phyloP scores from a whole-genome alignment of 2,329 filamentous ascomycete species.

The Grosmannia clavigera region DNA sequence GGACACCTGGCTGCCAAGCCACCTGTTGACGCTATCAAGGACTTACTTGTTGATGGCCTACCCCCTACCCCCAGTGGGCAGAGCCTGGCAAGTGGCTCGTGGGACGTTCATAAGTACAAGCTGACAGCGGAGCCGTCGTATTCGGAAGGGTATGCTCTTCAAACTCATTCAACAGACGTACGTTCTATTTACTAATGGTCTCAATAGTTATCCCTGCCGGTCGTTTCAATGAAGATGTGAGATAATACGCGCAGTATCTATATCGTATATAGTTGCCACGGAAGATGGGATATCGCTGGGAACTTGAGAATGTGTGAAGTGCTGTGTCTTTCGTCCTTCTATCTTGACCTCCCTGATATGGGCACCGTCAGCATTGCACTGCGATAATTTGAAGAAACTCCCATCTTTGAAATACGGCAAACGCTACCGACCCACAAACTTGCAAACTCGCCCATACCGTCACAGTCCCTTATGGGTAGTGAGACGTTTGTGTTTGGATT shows the following conservation, averaged over 20 bases:
- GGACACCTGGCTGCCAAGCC: conserved; percentile 55
- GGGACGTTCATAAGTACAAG: conserved; percentile 58
- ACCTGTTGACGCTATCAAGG: conserved; percentile 28
- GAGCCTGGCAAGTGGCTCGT: conserved; percentile 37
- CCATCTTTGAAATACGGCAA: too few species aligned
- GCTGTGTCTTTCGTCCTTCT: not conserved
- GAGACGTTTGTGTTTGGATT: too few species aligned
- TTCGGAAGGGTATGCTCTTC: conserved; percentile 46
- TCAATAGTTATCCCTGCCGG: conserved; percentile 48
- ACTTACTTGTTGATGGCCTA: conserved; percentile 64
- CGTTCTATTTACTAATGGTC: conserved; percentile 5
- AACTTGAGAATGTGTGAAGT: not conserved
- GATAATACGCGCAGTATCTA: conserved; percentile 7
- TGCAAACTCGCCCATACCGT: too few species aligned
- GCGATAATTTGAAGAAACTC: too few species aligned
- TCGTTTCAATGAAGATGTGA: conserved; percentile 36
- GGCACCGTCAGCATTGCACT: not conserved
- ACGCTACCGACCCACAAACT: too few species aligned
- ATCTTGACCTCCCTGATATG: too few species aligned
- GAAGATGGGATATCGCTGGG: not conserved
- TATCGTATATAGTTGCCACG: conserved; percentile 16
- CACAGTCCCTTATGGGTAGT: too few species aligned
- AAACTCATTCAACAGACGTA: not conserved
- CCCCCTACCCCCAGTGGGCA: conserved; percentile 77
- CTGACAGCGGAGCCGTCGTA: conserved; percentile 59